Base-by-base conservation (phyloP, 2,329 filamentous ascomycete species). In the Sphaerulina musiva region DNA sequence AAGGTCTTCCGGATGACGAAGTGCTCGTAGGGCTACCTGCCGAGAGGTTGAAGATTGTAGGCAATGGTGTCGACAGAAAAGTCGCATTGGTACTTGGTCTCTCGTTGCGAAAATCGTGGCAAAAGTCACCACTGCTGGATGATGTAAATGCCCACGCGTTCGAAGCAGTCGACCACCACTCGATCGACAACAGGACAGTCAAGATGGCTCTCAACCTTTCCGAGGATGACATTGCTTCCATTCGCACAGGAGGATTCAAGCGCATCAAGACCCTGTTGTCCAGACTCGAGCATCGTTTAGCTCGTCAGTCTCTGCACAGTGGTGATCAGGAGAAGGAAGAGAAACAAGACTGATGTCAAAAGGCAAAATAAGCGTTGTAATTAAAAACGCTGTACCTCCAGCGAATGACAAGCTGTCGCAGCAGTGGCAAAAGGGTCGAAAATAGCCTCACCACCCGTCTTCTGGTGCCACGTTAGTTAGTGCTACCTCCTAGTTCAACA, bases 21-120 rank as follows among this genome's bases (percentile, higher is more conserved):
- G 78, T 91, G 0, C 67, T 95, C 0, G 68, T 91, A 1, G 87
- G 87, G 0, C 63, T 51, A 0, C 67, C 77, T 0, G 8, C 38
- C 0, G 72, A 82, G 1, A 84, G 88, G 64, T 83, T 80, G 72
- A 79, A 77, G 51, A 80, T 88, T 17, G 75, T 91, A 0, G 89
- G 89, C 0, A 95, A 95, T 67, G 87, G 84, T 29, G 88, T 95
- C 0, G 81, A 87, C 2, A 74, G 87, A 7, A 79, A 81, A 23
- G 79, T 88, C 1, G 80, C 86, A 0, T 69, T 89, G 14, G 81
- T 82, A 0, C 67, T 90, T 1, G 88, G 88, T 0, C 64, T 87
- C 4, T 73, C 77, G 8, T 71, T 90, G 10, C 74, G 84, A 6
- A 77, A 84, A 57, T 84, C 84, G 0, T 82, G 72, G 73, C 40